Percentiles rank a stretch among this genome's conserved stretches.
These are phyloP conservation scores for Podospora conica DNA, from an alignment of 495 filamentous ascomycete species.

Conservation along the genomic window DNA sequence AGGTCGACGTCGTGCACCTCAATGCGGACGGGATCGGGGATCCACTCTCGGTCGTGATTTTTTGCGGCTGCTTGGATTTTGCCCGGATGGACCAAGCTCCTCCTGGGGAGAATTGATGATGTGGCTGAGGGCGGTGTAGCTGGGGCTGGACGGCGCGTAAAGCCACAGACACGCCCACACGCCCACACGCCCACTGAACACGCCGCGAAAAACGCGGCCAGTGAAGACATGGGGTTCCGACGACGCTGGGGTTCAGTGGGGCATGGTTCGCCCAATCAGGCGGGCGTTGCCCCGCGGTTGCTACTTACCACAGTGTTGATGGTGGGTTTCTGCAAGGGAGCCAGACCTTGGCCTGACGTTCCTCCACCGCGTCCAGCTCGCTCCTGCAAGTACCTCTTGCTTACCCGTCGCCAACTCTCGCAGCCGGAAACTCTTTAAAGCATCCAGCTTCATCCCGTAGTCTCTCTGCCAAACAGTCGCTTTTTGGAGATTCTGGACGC, in stretches of 20 bases:
- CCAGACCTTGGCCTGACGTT: conserved; percentile 20
- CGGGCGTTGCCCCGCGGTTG: conserved; percentile 43
- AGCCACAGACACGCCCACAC: conserved; percentile 25
- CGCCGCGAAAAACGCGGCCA: conserved; percentile 27
- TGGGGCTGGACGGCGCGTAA: conserved; percentile 14
- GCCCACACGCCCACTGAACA: conserved; percentile 16
- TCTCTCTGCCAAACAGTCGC: background rate
- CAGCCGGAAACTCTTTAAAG: background rate
- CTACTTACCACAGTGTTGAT: conserved; percentile 37
- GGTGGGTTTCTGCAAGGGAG: conserved; percentile 22
- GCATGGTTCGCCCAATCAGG: conserved; percentile 33
- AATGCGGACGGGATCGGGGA: too few species aligned
- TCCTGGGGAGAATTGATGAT: background rate
- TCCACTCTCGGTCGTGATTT: conserved; percentile 3
- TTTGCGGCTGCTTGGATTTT: conserved; percentile 11
- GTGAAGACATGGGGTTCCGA: conserved; percentile 9
- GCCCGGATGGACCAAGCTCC: conserved; percentile 1
- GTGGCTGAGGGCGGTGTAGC: conserved; percentile 2
- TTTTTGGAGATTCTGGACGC: background rate
- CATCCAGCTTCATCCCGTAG: background rate
- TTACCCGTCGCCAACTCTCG: conserved; percentile 13
- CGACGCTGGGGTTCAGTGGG: conserved; percentile 7
- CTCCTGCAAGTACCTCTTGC: conserved; percentile 24
- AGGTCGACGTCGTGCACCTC: conserved; percentile 2
- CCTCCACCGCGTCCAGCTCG: conserved; percentile 23